A percentile compares a stretch with the other conserved stretches of the same genome.
Conservation (phyloP, 768 basidiomycete genomes). For the Suillus lakei region DNA sequence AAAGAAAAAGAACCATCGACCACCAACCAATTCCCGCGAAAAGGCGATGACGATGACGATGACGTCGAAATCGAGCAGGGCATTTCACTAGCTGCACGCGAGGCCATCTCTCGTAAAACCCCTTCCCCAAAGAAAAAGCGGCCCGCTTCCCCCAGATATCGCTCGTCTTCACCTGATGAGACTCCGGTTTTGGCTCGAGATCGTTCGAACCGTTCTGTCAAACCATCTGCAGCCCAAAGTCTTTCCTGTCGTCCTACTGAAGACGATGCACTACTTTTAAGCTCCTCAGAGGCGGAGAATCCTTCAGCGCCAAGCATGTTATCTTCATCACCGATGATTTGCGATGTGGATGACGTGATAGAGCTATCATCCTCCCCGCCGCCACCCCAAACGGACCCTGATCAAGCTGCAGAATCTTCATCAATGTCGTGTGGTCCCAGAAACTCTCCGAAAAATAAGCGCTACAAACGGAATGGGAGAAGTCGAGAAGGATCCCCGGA, state of each 20-base stretch:
- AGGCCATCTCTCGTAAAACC: constrained; percentile 11
- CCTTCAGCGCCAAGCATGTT: constrained; percentile 14
- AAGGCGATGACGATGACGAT: constrained; percentile 56
- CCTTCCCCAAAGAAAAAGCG: constrained; percentile 9
- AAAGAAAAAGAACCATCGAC: constrained; percentile 30
- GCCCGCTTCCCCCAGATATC: constrained; percentile 14
- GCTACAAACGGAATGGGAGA: not conserved
- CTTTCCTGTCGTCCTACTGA: not conserved
- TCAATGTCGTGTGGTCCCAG: not conserved
- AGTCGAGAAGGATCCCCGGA: constrained; percentile 18
- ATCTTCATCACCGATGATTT: constrained; percentile 30
- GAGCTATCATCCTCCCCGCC: constrained; percentile 36
- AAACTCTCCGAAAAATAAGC: not conserved
- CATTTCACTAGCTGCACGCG: constrained; percentile 19
- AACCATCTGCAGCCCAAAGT: not conserved
- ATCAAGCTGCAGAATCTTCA: not conserved
- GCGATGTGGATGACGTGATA: constrained; percentile 30
- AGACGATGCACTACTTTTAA: not conserved
- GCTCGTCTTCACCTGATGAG: constrained; percentile 20
- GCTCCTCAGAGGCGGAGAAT: constrained; percentile 9
- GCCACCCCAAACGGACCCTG: not conserved
- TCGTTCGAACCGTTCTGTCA: not conserved
- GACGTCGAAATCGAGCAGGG: constrained; percentile 61
- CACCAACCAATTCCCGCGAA: constrained; percentile 47
- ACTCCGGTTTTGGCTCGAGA: constrained; percentile 1